These are phyloP conservation scores for Saururus chinensis DNA, from an alignment of 164 flowering plant genomes.

Conservation along the genomic window DNA sequence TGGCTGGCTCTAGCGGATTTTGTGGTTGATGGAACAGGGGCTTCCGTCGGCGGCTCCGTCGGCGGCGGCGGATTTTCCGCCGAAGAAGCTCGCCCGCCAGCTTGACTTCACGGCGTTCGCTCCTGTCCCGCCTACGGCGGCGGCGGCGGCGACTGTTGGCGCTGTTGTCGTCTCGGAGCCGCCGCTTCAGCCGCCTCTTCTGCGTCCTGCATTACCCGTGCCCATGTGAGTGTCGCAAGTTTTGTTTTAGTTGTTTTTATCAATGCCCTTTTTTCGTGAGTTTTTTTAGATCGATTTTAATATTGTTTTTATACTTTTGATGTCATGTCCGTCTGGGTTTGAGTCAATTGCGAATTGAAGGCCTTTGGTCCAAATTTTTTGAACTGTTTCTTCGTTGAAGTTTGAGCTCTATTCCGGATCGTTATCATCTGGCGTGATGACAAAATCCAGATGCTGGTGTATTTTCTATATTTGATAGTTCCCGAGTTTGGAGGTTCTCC, in stretches of 20 bases:
- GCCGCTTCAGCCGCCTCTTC: slow-evolving; percentile 17
- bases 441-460: too few relatives aligned
- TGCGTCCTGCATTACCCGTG: slow-evolving; percentile 21
- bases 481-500: too few relatives aligned
- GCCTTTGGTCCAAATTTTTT: too few relatives aligned
- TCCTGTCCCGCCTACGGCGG: slow-evolving; percentile 10
- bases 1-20: slow-evolving; percentile 9
- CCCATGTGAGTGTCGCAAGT: background rate
- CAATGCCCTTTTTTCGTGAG: background rate
- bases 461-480: too few relatives aligned
- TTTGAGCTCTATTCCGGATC: too few relatives aligned
- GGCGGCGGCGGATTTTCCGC: slow-evolving; percentile 25
- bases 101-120: slow-evolving; percentile 62
- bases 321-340: too few relatives aligned
- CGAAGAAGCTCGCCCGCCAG: slow-evolving; percentile 85
- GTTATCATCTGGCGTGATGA: too few relatives aligned
- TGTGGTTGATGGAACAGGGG: slow-evolving; percentile 42
- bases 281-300: background rate
- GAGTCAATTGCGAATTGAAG: too few relatives aligned
- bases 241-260: background rate
- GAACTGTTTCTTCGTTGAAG: too few relatives aligned
- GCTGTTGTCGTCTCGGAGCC: too few relatives aligned
- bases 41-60: slow-evolving; percentile 18
- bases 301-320: too few relatives aligned
- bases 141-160: slow-evolving; percentile 11